These are phyloP conservation scores for Clonostachys byssicola DNA, from an alignment of 2,329 filamentous ascomycete species.

Conservation along the genomic window DNA sequence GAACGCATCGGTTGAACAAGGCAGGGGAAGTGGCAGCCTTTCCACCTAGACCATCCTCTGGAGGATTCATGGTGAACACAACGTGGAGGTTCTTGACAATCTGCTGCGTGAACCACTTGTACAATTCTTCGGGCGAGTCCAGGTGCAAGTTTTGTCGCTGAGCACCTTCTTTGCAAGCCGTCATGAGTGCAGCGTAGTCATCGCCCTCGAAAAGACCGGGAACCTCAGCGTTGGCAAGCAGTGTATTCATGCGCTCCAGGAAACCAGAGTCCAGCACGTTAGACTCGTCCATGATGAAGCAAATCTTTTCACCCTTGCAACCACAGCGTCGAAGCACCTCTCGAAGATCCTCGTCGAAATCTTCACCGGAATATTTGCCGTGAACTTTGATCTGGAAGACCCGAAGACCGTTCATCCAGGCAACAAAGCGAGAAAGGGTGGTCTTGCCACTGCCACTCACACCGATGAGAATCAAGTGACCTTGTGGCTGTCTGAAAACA, in stretches of 20 bases:
- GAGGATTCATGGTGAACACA: slow-evolving; percentile 99
- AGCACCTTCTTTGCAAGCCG: slow-evolving; percentile 95
- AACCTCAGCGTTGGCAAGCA: slow-evolving; percentile 98
- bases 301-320: slow-evolving; percentile 98
- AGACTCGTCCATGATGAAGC: slow-evolving; percentile 99
- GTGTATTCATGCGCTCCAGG: slow-evolving; percentile 97
- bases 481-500: slow-evolving; percentile 97
- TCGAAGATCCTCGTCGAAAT: slow-evolving; percentile 96
- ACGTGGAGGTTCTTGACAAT: slow-evolving; percentile 99
- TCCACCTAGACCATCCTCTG: slow-evolving; percentile 87
- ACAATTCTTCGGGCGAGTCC: slow-evolving; percentile 98
- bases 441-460: slow-evolving; percentile 99
- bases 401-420: slow-evolving; percentile 99
- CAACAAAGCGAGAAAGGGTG: slow-evolving; percentile 93
- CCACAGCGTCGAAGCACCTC: slow-evolving; percentile 90
- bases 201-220: slow-evolving; percentile 99
- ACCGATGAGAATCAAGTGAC: slow-evolving; percentile 96
- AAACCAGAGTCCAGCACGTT: slow-evolving; percentile 99
- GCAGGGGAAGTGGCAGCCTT: slow-evolving; percentile 97
- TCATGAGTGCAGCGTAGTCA: slow-evolving; percentile 97
- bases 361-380: slow-evolving; percentile 94
- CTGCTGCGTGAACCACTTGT: slow-evolving; percentile 99
- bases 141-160: slow-evolving; percentile 92
- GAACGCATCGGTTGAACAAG: slow-evolving; percentile 97
- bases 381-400: slow-evolving; percentile 99